A percentile compares a stretch with the other conserved stretches of the same genome.
phyloP scores from a whole-genome alignment of 2,329 filamentous ascomycete genomes.

The Chrysosporium keratinophilum region DNA sequence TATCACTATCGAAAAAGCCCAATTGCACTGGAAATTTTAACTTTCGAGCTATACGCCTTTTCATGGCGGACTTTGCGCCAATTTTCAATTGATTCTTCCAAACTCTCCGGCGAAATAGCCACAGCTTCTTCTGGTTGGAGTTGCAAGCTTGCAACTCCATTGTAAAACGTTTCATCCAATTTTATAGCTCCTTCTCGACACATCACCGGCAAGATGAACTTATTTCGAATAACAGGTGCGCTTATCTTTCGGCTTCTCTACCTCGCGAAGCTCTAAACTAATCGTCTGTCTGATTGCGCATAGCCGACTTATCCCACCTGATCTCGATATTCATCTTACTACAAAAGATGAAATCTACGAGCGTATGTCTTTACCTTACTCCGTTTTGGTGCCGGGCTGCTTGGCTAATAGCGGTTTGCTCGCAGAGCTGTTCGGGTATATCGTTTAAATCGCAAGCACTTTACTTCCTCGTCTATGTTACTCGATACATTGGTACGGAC shows the following conservation, averaged over 20 bases:
- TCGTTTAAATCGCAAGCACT: constrained; percentile 98
- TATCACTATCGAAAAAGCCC: neutral
- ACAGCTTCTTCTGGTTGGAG: neutral
- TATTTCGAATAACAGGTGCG: constrained; percentile 58
- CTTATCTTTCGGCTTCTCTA: neutral
- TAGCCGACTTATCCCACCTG: constrained; percentile 92
- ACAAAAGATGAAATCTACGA: constrained; percentile 91
- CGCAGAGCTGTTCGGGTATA: constrained; percentile 90
- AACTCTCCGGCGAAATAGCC: neutral
- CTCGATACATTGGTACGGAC: constrained; percentile 69
- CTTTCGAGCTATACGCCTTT: neutral
- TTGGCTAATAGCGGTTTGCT: neutral
- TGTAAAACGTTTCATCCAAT: neutral
- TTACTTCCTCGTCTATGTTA: constrained; percentile 87
- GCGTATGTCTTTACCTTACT: constrained; percentile 46
- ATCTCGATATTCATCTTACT: constrained; percentile 87
- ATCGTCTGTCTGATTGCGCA: constrained; percentile 17
- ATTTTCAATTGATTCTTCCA: neutral
- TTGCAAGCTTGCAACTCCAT: neutral
- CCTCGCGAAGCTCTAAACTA: neutral
- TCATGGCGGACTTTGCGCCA: constrained; percentile 5
- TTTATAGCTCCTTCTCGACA: neutral
- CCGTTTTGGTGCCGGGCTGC: neutral
- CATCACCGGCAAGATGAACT: constrained; percentile 48
- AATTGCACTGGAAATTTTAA: neutral